Evolutionary conservation across 2,329 filamentous ascomycete genomes (phyloP).

Genomic region (Lachnellula arida): DNA sequence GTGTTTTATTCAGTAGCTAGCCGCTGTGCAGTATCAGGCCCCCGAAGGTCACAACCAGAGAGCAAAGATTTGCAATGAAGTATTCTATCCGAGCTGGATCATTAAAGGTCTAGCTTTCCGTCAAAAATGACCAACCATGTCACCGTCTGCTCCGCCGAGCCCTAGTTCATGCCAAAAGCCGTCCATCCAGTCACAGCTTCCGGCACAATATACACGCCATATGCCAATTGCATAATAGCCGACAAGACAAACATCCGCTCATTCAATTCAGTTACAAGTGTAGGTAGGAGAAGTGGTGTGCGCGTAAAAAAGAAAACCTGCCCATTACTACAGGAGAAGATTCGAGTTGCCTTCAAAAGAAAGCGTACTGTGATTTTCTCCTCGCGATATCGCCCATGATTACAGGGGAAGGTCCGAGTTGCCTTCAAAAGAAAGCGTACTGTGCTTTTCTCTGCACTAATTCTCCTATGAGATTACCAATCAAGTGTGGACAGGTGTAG

Average conservation of each 20-base stretch:
- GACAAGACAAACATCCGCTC: constrained; percentile 28
- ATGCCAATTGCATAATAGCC: constrained; percentile 26
- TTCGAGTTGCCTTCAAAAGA: constrained; percentile 7
- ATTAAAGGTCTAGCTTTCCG: constrained; percentile 12
- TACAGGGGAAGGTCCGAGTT: background rate
- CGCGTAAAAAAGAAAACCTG: constrained; percentile 24
- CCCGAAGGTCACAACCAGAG: constrained; percentile 10
- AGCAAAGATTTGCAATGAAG: constrained; percentile 20
- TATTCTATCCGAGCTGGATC: constrained; percentile 8
- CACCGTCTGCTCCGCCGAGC: constrained; percentile 10
- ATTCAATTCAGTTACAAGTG: constrained; percentile 31
- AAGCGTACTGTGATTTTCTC: background rate
- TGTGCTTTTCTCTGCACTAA: constrained; percentile 2
- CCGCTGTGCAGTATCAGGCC: constrained; percentile 5
- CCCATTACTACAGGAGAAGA: constrained; percentile 19
- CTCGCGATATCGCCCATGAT: background rate
- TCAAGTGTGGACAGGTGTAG: constrained; percentile 30
- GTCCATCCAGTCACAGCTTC: constrained; percentile 19
- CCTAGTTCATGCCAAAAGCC: constrained; percentile 9
- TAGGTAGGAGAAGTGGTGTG: constrained; percentile 24
- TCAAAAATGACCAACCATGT: constrained; percentile 6
- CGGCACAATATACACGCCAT: constrained; percentile 29
- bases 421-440: background rate
- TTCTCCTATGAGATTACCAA: background rate
- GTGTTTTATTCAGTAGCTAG: constrained; percentile 23